Percentiles rank a stretch among this genome's conserved stretches.
Conservation (phyloP, 1,284 basidiomycete genomes). For the Crucibulum parvulum region DNA sequence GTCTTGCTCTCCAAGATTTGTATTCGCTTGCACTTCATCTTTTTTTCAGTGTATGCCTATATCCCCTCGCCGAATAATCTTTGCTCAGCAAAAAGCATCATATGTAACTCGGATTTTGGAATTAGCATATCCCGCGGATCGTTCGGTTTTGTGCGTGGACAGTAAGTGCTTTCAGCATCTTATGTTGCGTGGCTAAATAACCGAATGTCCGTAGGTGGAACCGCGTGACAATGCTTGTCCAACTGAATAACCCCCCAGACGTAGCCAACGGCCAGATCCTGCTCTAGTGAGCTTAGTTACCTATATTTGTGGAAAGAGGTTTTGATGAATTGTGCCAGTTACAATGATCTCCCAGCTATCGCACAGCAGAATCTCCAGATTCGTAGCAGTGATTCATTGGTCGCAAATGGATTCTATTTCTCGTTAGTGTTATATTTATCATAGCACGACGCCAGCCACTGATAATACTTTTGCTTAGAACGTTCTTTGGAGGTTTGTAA, state of each 20-base stretch:
- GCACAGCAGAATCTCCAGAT: slow-evolving; percentile 59
- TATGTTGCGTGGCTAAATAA: not conserved
- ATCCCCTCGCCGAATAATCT: slow-evolving; percentile 61
- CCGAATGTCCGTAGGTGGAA: slow-evolving; percentile 54
- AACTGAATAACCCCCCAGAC: slow-evolving; percentile 61
- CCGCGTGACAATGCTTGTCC: slow-evolving; percentile 60
- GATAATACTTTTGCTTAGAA: slow-evolving; percentile 42
- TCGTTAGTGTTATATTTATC: slow-evolving; percentile 51
- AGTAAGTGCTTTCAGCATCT: slow-evolving; percentile 46
- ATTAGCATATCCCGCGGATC: slow-evolving; percentile 75
- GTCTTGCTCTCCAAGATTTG: slow-evolving; percentile 22
- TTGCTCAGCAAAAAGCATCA: slow-evolving; percentile 61
- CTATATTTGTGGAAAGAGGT: not conserved
- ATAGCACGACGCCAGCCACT: not conserved
- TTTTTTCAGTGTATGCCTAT: slow-evolving; percentile 64
- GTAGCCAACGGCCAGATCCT: slow-evolving; percentile 63
- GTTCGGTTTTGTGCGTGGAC: slow-evolving; percentile 66
- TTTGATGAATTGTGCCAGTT: slow-evolving; percentile 39
- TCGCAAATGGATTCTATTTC: slow-evolving; percentile 69
- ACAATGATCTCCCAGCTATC: slow-evolving; percentile 61
- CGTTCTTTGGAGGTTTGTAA: slow-evolving; percentile 72
- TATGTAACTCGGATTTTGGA: slow-evolving; percentile 75
- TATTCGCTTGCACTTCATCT: not conserved
- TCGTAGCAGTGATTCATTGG: slow-evolving; percentile 49
- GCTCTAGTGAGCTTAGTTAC: slow-evolving; percentile 52